Conservation (phyloP, 495 filamentous ascomycete species). For the Penicillium steckii region DNA sequence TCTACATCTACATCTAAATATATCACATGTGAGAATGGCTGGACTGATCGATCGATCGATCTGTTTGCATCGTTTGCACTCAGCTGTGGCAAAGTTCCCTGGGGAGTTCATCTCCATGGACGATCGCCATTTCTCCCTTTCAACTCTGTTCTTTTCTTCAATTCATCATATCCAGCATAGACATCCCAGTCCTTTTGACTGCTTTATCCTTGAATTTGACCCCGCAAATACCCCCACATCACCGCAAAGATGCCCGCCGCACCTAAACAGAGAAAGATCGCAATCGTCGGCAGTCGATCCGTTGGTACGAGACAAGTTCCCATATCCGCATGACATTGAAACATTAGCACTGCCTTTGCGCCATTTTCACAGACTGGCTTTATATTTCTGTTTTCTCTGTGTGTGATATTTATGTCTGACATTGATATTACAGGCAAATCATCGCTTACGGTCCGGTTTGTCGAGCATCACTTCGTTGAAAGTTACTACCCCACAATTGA, state of each 20-base stretch:
- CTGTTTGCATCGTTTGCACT: conserved; percentile 33
- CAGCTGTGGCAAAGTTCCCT: no score
- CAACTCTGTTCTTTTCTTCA: background rate
- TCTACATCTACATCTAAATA: background rate
- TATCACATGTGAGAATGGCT: background rate
- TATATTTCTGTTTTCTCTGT: background rate
- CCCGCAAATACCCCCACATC: background rate
- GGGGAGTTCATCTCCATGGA: conserved; percentile 24
- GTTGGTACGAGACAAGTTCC: no score
- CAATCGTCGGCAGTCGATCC: conserved; percentile 94
- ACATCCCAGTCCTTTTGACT: background rate
- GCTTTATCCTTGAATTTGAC: background rate
- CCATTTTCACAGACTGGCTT: no score
- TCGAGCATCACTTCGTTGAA: conserved; percentile 97
- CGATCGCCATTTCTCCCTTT: conserved; percentile 1
- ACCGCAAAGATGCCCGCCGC: conserved; percentile 66
- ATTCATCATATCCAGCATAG: no score
- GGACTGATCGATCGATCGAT: background rate
- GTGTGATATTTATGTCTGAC: no score
- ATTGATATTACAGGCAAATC: conserved; percentile 84
- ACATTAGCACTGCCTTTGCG: no score
- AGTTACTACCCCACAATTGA: conserved; percentile 99
- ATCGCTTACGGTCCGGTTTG: conserved; percentile 94
- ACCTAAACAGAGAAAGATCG: conserved; percentile 95
- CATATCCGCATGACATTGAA: no score